Evolutionary conservation across 768 basidiomycete genomes (phyloP).

Genomic region (Leccinellum albellum): DNA sequence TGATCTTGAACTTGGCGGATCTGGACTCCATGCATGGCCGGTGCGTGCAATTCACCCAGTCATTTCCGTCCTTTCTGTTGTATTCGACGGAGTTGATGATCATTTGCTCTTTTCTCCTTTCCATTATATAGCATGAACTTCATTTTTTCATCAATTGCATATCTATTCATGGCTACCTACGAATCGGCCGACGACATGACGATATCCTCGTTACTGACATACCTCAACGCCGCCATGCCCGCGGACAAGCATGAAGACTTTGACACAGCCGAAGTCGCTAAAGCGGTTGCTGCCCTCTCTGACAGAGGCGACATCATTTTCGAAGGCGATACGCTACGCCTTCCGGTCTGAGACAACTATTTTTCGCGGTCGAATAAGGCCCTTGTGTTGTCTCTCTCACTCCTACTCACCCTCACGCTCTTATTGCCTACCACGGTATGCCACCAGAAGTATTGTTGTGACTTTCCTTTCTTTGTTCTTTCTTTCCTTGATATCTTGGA

Average conservation of each 20-base stretch:
- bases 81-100: conserved; percentile 6
- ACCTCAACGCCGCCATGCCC: conserved; percentile 74
- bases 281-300: conserved; percentile 42
- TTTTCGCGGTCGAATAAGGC: not conserved
- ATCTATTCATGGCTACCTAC: conserved; percentile 69
- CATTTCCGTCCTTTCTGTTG: not conserved
- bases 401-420: not conserved
- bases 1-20: conserved; percentile 46
- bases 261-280: conserved; percentile 68
- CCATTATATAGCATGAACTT: conserved; percentile 47
- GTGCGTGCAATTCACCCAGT: conserved; percentile 36
- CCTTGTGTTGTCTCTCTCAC: not conserved
- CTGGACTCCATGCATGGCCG: conserved; percentile 57
- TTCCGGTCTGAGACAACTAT: conserved; percentile 15
- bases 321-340: conserved; percentile 46
- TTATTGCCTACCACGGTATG: not conserved
- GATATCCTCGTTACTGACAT: conserved; percentile 63
- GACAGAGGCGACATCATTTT: conserved; percentile 47
- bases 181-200: conserved; percentile 63
- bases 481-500: conserved; percentile 26
- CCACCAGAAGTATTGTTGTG: conserved; percentile 12
- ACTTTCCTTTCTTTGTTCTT: not conserved
- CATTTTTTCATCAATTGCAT: conserved; percentile 54
- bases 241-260: conserved; percentile 79
- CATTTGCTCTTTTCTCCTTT: not conserved